A percentile compares a stretch with the other conserved stretches of the same genome.
Evolutionary conservation across 2,329 filamentous ascomycete species (phyloP).

Genomic region (Diplocarpon rosae): DNA sequence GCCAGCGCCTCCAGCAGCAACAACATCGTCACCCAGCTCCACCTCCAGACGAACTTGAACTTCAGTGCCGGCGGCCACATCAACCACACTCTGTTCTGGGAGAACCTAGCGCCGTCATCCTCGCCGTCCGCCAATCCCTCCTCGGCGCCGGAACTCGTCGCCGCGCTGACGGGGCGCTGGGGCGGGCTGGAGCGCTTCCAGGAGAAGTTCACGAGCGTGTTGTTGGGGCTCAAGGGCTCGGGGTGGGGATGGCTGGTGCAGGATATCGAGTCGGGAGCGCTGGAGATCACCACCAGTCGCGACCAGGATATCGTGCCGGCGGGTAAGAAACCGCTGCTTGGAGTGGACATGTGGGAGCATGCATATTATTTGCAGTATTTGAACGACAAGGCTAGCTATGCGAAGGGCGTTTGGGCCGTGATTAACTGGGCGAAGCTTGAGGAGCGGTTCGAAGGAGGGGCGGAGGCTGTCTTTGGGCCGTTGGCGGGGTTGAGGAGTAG

Average conservation of each 20-base stretch:
- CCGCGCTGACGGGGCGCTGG: slow-evolving; percentile 54
- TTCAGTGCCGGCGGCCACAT: slow-evolving; percentile 91
- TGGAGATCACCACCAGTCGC: slow-evolving; percentile 71
- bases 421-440: slow-evolving; percentile 69
- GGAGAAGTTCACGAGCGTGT: slow-evolving; percentile 50
- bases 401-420: slow-evolving; percentile 67
- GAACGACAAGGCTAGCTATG: slow-evolving; percentile 64
- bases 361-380: slow-evolving; percentile 81
- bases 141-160: slow-evolving; percentile 44
- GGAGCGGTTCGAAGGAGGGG: slow-evolving; percentile 42
- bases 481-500: slow-evolving; percentile 14
- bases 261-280: slow-evolving; percentile 41
- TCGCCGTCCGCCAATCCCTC: slow-evolving; percentile 45
- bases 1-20: slow-evolving; percentile 41
- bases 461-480: slow-evolving; percentile 27
- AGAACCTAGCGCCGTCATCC: slow-evolving; percentile 57
- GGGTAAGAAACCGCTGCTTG: slow-evolving; percentile 58
- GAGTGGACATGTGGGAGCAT: slow-evolving; percentile 90
- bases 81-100: slow-evolving; percentile 91
- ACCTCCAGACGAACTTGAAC: slow-evolving; percentile 60
- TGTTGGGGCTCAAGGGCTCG: slow-evolving; percentile 68
- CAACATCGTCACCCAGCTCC: slow-evolving; percentile 53
- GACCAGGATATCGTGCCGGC: slow-evolving; percentile 70
- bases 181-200: slow-evolving; percentile 58
- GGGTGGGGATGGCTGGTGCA: slow-evolving; percentile 84